A percentile compares a stretch with the other conserved stretches of the same genome.
Conservation (phyloP, 2,329 filamentous ascomycete genomes). For the Podosphaera xanthii region DNA sequence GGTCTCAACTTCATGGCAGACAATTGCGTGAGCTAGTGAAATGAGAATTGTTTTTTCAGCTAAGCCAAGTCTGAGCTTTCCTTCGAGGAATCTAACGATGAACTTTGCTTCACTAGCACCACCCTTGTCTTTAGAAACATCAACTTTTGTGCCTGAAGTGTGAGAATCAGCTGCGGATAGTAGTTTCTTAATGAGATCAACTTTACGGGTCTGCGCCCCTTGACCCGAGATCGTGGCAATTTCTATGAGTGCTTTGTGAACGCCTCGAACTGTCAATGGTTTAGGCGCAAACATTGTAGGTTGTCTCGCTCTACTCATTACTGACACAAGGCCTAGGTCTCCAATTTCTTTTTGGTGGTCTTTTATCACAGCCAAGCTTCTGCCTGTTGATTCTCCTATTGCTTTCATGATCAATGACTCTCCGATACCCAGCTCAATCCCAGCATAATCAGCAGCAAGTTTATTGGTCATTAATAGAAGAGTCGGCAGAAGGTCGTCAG, state of each 20-base stretch:
- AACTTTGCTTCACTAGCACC: conserved; percentile 89
- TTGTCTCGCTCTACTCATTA: conserved; percentile 86
- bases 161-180: conserved; percentile 72
- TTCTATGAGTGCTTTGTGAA: conserved; percentile 68
- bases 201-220: conserved; percentile 74
- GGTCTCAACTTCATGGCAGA: conserved; percentile 56
- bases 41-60: conserved; percentile 85
- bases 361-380: conserved; percentile 75
- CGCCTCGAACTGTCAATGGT: conserved; percentile 61
- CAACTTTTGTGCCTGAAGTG: conserved; percentile 45
- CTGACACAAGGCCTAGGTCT: conserved; percentile 79
- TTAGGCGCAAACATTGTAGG: conserved; percentile 98
- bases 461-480: conserved; percentile 96
- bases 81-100: conserved; percentile 78
- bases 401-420: conserved; percentile 98
- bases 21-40: conserved; percentile 69
- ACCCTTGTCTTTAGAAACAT: conserved; percentile 80
- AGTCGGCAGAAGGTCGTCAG: conserved; percentile 66
- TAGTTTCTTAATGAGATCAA: conserved; percentile 87
- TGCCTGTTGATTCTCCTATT: conserved; percentile 81
- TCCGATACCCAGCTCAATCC: conserved; percentile 92
- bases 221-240: conserved; percentile 75
- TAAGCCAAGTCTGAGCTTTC: conserved; percentile 74
- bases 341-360: conserved; percentile 91
- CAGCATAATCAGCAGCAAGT: conserved; percentile 84